These are phyloP conservation scores for Neckera pumila DNA, from an alignment of 225 moss, liverwort and hornwort species.

Conservation along the genomic window DNA sequence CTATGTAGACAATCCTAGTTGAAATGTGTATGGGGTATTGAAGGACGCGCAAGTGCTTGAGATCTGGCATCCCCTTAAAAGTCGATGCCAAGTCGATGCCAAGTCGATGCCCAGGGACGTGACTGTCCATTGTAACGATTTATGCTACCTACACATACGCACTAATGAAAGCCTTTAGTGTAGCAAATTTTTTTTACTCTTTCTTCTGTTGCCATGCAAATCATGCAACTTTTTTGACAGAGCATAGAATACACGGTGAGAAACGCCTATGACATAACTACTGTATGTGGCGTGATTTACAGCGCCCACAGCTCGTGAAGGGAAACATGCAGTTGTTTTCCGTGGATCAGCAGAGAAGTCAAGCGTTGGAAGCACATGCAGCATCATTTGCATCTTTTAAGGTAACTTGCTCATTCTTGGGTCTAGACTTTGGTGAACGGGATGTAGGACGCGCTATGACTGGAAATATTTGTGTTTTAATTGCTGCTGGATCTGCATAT, in stretches of 20 bases:
- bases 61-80: background rate
- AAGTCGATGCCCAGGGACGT: background rate
- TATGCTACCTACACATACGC: background rate
- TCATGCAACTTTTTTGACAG: background rate
- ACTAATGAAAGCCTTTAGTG: background rate
- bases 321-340: constrained; percentile 99
- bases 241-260: background rate
- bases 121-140: background rate
- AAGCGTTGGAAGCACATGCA: constrained; percentile 97
- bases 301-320: constrained; percentile 96
- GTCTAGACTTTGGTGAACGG: background rate
- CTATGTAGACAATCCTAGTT: background rate
- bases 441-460: background rate
- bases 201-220: background rate
- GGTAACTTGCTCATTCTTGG: background rate
- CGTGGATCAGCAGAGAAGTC: constrained; percentile 95
- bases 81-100: background rate
- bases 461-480: background rate
- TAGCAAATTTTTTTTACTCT: background rate
- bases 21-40: background rate
- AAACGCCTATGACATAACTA: background rate
- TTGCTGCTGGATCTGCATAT: background rate
- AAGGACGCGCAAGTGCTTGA: background rate
- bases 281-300: constrained; percentile 3
- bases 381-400: constrained; percentile 69